These are phyloP conservation scores for Jaltomata sinuosa DNA, from an alignment of 257 asterid genomes.

Conservation along the genomic window DNA sequence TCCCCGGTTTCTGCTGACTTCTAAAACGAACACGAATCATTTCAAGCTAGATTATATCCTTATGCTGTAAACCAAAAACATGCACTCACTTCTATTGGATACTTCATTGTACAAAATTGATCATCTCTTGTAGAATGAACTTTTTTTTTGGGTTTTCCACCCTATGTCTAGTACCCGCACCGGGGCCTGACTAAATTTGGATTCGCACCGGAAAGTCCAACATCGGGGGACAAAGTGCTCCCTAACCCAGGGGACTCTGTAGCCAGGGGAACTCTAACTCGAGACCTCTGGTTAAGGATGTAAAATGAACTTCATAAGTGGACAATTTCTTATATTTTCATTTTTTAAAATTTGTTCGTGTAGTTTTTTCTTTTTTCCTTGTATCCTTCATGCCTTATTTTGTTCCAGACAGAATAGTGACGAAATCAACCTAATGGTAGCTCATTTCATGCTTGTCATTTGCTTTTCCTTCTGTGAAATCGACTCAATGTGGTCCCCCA, in stretches of 20 bases:
- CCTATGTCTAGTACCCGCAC: too few species aligned
- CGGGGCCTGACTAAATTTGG: too few species aligned
- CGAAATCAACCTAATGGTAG: neutral
- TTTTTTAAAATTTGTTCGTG: neutral
- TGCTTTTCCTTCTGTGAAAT: neutral
- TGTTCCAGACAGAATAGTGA: neutral
- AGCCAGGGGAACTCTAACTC: too few species aligned
- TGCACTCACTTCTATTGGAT: neutral
- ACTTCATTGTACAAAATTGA: neutral
- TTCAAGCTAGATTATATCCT: neutral
- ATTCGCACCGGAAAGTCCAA: too few species aligned
- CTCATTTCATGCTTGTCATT: neutral
- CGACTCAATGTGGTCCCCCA: too few species aligned
- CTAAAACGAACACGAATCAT: neutral
- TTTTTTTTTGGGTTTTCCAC: too few species aligned
- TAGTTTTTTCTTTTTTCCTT: neutral
- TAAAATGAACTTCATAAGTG: neutral
- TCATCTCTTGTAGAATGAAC: neutral
- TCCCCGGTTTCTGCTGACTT: neutral
- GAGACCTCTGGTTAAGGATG: neutral
- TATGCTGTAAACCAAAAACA: neutral
- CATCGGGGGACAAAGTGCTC: too few species aligned
- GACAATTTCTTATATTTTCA: neutral
- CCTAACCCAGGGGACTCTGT: too few species aligned
- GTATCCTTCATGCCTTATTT: neutral